A percentile compares a stretch with the other conserved stretches of the same genome.
phyloP scores from a whole-genome alignment of 2,329 filamentous ascomycete genomes.

The Onygenales sp. region DNA sequence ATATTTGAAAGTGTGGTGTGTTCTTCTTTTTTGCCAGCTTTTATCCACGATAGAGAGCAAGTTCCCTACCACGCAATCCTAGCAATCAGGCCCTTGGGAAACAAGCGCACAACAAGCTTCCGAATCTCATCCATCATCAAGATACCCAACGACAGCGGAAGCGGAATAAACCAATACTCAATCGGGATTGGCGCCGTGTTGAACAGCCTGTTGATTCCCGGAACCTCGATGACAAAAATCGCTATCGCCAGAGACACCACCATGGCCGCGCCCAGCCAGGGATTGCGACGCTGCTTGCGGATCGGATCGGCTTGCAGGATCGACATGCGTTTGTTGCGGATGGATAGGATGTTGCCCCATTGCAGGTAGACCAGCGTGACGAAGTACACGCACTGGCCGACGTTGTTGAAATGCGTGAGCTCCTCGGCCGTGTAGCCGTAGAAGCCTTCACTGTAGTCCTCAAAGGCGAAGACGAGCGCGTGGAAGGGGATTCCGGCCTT shows the following conservation, averaged over 20 bases:
- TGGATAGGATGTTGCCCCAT: constrained; percentile 44
- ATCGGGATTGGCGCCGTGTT: constrained; percentile 42
- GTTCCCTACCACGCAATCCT: constrained; percentile 36
- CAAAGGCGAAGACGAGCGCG: constrained; percentile 43
- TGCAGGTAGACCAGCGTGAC: constrained; percentile 46
- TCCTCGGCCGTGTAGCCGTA: constrained; percentile 39
- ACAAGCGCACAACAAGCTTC: constrained; percentile 40
- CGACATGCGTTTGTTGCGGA: constrained; percentile 44
- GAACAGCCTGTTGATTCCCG: constrained; percentile 41
- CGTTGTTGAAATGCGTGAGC: constrained; percentile 40
- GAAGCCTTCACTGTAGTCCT: constrained; percentile 40
- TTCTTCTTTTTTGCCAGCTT: too few relatives aligned
- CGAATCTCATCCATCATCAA: constrained; percentile 45
- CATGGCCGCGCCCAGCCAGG: constrained; percentile 40
- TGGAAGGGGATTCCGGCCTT: constrained; percentile 39
- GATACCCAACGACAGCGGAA: constrained; percentile 43
- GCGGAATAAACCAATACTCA: constrained; percentile 44
- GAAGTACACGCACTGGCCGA: constrained; percentile 46
- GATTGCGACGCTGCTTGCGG: constrained; percentile 39
- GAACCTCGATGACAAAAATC: constrained; percentile 45
- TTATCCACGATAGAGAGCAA: too few relatives aligned
- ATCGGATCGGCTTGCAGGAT: constrained; percentile 45
- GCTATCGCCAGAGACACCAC: constrained; percentile 42
- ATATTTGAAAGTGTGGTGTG: too few relatives aligned
- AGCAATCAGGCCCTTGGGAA: constrained; percentile 37